phyloP scores from a whole-genome alignment of 768 basidiomycete genomes.

The Gloeophyllum trabeum region DNA sequence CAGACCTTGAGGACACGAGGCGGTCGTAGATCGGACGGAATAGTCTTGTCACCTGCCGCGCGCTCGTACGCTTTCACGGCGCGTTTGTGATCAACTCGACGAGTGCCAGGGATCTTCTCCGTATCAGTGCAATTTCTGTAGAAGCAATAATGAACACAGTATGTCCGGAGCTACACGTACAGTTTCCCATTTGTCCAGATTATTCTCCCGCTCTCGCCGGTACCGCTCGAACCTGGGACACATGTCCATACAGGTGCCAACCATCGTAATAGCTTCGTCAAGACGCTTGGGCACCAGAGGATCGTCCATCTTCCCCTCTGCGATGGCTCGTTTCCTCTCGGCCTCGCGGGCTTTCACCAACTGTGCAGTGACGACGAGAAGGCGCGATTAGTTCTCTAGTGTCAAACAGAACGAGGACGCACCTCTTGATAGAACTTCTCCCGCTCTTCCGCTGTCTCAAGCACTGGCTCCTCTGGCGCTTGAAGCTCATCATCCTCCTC shows the following conservation, averaged over 20 bases:
- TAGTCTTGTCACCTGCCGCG: conserved; percentile 82
- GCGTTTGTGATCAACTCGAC: conserved; percentile 70
- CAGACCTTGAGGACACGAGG: conserved; percentile 71
- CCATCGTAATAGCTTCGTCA: conserved; percentile 86
- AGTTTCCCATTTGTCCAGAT: conserved; percentile 77
- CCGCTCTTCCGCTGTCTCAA: conserved; percentile 50
- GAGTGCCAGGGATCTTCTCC: conserved; percentile 68
- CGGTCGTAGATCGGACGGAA: conserved; percentile 89
- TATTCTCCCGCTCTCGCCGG: conserved; percentile 80
- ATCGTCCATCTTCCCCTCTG: conserved; percentile 82
- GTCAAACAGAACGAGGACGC: conserved; percentile 12
- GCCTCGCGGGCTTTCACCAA: conserved; percentile 63
- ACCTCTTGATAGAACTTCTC: conserved; percentile 70
- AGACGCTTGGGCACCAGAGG: conserved; percentile 69
- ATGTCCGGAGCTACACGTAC: conserved; percentile 31
- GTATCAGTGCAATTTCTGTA: conserved; percentile 22
- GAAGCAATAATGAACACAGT: neutral
- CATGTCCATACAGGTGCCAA: conserved; percentile 90
- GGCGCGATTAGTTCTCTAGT: conserved; percentile 7
- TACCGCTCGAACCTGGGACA: conserved; percentile 92
- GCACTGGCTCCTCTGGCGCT: conserved; percentile 32
- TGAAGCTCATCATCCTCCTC: conserved; percentile 14
- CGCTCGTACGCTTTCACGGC: conserved; percentile 96
- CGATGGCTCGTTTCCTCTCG: conserved; percentile 65
- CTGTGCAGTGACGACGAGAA: conserved; percentile 20